Conservation (phyloP, 2,329 filamentous ascomycete genomes). For the Trichoderma hamatum region DNA sequence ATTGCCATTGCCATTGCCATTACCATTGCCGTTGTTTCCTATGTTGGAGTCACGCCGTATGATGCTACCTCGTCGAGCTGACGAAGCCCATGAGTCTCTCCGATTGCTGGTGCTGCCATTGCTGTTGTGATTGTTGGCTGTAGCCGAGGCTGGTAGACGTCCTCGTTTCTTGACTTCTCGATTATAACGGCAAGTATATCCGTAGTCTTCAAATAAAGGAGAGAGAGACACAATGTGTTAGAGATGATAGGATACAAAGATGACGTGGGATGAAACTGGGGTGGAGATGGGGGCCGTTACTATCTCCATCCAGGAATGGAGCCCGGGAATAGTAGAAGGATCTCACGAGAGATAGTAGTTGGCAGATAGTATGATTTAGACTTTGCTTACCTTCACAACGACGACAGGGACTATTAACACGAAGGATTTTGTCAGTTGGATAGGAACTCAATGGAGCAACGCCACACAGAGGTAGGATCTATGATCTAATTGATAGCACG, state of each 20-base stretch:
- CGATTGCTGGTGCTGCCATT: constrained; percentile 5
- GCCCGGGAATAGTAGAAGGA: neutral
- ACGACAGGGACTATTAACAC: constrained; percentile 36
- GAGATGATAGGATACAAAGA: neutral
- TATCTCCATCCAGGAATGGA: neutral
- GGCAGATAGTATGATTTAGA: neutral
- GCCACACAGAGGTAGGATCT: too few species aligned
- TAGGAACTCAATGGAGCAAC: constrained; percentile 19
- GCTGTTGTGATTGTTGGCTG: neutral
- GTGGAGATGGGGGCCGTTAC: neutral
- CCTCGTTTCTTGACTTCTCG: constrained; percentile 44
- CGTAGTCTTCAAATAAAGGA: constrained; percentile 38
- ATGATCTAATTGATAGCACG: neutral
- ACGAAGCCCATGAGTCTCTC: constrained; percentile 21
- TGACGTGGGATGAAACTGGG: neutral
- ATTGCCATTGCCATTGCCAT: neutral
- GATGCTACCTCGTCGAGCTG: constrained; percentile 19
- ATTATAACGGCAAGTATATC: constrained; percentile 44
- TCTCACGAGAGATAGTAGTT: neutral
- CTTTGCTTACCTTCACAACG: constrained; percentile 42
- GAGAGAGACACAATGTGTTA: constrained; percentile 1
- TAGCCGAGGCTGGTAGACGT: constrained; percentile 37
- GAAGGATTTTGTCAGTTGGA: neutral
- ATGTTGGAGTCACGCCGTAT: constrained; percentile 5
- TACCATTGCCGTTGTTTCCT: neutral